phyloP scores from a whole-genome alignment of 78 protist species.

The Protostelium mycophagum region DNA sequence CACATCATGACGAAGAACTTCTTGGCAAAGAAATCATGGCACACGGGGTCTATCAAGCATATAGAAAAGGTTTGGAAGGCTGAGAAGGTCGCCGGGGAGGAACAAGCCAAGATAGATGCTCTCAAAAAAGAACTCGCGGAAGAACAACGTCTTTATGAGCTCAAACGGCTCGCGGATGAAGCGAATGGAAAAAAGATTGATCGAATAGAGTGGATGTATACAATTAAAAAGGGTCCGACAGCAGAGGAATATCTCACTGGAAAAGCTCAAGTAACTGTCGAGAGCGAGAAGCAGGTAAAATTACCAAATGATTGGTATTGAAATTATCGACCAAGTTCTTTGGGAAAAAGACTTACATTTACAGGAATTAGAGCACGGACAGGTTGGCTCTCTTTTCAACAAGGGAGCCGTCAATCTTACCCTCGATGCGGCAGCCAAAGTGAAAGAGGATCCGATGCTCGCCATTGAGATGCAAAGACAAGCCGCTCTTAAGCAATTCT shows the following conservation, averaged over 20 bases:
- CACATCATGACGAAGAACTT: constrained; percentile 1
- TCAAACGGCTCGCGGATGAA: background rate
- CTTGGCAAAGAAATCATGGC: background rate
- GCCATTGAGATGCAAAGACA: background rate
- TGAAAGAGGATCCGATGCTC: background rate
- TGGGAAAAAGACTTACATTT: background rate
- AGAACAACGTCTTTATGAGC: background rate
- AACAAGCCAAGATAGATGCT: background rate
- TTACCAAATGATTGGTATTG: no score
- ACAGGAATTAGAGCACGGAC: background rate
- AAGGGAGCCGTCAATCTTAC: background rate
- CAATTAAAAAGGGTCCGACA: background rate
- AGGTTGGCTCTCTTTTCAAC: background rate
- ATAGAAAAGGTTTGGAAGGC: background rate
- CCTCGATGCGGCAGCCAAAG: background rate
- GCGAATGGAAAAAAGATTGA: background rate
- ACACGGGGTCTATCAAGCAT: background rate
- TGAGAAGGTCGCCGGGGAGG: background rate
- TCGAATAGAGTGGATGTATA: background rate
- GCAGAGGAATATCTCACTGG: background rate
- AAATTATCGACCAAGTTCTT: background rate
- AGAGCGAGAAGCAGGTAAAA: background rate
- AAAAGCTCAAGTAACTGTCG: background rate
- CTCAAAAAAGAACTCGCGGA: background rate
- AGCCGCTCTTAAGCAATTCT: background rate